These are phyloP conservation scores for Penicillium sp. DNA, from an alignment of 2,329 filamentous ascomycete genomes.

Conservation along the genomic window DNA sequence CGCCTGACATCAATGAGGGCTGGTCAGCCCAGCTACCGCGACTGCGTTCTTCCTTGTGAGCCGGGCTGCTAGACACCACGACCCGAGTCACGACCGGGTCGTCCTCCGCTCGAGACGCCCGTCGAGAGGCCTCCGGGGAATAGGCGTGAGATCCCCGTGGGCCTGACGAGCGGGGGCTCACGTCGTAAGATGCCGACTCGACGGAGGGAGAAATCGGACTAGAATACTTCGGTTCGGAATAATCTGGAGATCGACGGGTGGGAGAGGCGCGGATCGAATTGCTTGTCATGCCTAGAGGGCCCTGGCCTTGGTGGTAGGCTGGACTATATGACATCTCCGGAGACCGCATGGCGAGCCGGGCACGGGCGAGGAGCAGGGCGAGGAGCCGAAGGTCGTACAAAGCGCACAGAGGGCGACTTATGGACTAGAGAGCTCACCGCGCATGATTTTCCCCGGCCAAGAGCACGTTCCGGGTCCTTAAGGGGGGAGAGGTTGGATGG, in stretches of 20 bases:
- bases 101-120: constrained; percentile 27
- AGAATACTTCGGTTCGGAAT: constrained; percentile 18
- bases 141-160: constrained; percentile 27
- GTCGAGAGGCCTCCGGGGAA: constrained; percentile 28
- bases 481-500: constrained; percentile 11
- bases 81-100: constrained; percentile 27
- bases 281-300: constrained; percentile 28
- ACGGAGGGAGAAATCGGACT: constrained; percentile 16
- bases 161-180: constrained; percentile 28
- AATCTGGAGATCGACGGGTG: constrained; percentile 24
- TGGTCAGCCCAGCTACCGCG: constrained; percentile 39
- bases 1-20: constrained; percentile 40
- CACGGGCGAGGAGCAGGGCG: constrained; percentile 14
- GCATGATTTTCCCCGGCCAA: constrained; percentile 22
- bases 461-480: constrained; percentile 14
- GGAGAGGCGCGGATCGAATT: constrained; percentile 25
- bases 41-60: constrained; percentile 35
- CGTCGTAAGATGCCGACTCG: constrained; percentile 19
- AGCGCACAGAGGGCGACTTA: constrained; percentile 26
- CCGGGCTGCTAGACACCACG: constrained; percentile 31
- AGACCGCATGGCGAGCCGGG: constrained; percentile 33
- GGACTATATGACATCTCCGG: constrained; percentile 44
- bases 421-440: constrained; percentile 21
- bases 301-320: constrained; percentile 37
- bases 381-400: constrained; percentile 22